These are phyloP conservation scores for Boletus pseudo-olivaceus DNA, from an alignment of 768 basidiomycete species.

Conservation along the genomic window DNA sequence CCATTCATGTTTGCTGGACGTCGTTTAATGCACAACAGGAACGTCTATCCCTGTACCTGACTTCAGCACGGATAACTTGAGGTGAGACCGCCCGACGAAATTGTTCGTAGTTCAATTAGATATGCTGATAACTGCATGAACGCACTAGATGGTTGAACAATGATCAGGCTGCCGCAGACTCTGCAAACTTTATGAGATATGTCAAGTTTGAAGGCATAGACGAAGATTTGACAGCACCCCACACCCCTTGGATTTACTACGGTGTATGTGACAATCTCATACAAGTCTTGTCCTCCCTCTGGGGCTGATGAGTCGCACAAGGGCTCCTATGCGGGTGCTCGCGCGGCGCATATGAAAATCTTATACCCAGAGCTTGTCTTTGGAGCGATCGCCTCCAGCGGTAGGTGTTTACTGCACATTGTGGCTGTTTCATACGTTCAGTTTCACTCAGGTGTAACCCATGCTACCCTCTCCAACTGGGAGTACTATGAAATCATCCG, in stretches of 20 bases:
- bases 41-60: conserved; percentile 71
- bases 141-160: conserved; percentile 78
- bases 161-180: conserved; percentile 85
- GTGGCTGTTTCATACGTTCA: neutral
- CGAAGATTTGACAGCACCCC: conserved; percentile 67
- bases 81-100: conserved; percentile 38
- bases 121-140: conserved; percentile 4
- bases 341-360: conserved; percentile 86
- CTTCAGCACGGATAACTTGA: conserved; percentile 77
- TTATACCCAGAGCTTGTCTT: conserved; percentile 86
- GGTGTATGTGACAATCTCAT: conserved; percentile 52
- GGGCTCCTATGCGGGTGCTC: conserved; percentile 92
- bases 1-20: neutral
- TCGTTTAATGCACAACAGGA: conserved; percentile 39
- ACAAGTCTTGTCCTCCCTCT: neutral
- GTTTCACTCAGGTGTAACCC: conserved; percentile 64
- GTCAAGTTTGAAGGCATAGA: conserved; percentile 71
- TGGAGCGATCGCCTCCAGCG: conserved; percentile 87
- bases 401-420: conserved; percentile 34
- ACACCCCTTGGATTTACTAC: conserved; percentile 89
- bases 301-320: conserved; percentile 24
- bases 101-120: neutral
- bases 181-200: conserved; percentile 84
- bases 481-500: conserved; percentile 87
- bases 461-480: conserved; percentile 78